phyloP scores from a whole-genome alignment of 2,329 filamentous ascomycete species.

The Colletotrichum sp. region DNA sequence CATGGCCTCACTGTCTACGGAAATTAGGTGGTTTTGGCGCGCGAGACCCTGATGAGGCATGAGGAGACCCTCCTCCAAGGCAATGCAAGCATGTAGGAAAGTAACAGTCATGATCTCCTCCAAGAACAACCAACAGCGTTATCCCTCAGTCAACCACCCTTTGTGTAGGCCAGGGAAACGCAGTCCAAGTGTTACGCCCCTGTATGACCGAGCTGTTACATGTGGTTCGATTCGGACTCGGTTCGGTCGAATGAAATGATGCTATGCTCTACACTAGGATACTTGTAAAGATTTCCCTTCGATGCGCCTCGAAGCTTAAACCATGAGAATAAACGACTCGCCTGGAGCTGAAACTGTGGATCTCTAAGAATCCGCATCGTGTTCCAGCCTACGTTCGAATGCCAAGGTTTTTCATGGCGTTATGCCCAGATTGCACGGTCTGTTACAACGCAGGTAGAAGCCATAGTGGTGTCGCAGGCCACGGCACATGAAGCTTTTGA shows the following conservation, averaged over 20 bases:
- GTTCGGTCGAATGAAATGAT: not conserved
- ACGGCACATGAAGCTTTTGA: not conserved
- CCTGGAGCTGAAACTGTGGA: not conserved
- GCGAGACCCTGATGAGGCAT: not conserved
- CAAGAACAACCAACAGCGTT: not conserved
- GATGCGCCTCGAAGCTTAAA: not conserved
- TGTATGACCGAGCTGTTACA: not conserved
- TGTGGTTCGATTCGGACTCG: not conserved
- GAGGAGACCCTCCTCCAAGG: not conserved
- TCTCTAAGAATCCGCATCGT: not conserved
- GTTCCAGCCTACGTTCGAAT: not conserved
- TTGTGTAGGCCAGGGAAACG: not conserved
- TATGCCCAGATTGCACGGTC: not conserved
- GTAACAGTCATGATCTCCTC: not conserved
- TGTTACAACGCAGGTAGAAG: not conserved
- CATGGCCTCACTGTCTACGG: constrained; percentile 32
- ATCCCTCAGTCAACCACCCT: not conserved
- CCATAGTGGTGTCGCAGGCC: not conserved
- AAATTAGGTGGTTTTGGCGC: constrained; percentile 3
- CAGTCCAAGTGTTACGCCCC: not conserved
- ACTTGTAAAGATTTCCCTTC: not conserved
- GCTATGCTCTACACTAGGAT: not conserved
- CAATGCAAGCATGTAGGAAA: not conserved
- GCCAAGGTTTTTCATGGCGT: not conserved
- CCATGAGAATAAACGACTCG: not conserved